These are phyloP conservation scores for Inga leiocalycina DNA, from an alignment of 306 rosid genomes.

Conservation along the genomic window DNA sequence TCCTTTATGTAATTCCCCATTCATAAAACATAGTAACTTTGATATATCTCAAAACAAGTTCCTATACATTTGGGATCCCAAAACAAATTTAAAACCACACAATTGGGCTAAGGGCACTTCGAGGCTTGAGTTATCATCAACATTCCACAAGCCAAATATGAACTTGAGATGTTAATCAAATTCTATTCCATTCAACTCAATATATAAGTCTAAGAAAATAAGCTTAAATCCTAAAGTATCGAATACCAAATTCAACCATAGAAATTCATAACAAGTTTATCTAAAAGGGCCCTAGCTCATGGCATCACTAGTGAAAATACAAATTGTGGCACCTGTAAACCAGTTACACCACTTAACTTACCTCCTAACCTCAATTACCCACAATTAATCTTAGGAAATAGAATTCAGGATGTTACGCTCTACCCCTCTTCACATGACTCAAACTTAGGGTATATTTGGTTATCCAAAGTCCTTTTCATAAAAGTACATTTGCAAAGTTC, in stretches of 20 bases:
- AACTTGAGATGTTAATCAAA: too few species aligned
- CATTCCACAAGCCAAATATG: not conserved
- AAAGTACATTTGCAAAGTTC: not conserved
- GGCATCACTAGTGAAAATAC: not conserved
- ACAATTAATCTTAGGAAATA: not conserved
- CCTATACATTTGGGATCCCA: not conserved
- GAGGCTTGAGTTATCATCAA: not conserved
- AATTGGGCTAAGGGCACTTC: not conserved
- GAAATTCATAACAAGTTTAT: not conserved
- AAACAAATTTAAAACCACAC: not conserved
- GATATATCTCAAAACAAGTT: not conserved
- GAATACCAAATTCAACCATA: not conserved
- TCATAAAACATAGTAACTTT: not conserved
- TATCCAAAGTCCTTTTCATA: not conserved
- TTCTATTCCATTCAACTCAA: not conserved
- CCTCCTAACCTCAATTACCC: not conserved
- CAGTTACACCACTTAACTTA: not conserved
- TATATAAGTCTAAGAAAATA: not conserved
- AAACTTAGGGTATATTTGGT: not conserved
- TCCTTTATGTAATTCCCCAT: not conserved
- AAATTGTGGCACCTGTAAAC: not conserved
- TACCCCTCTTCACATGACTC: not conserved
- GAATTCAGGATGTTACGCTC: not conserved
- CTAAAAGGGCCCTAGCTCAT: not conserved
- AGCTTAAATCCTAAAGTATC: not conserved